These are phyloP conservation scores for Tylopilus sp. DNA, from an alignment of 1,284 basidiomycete genomes.

Conservation along the genomic window DNA sequence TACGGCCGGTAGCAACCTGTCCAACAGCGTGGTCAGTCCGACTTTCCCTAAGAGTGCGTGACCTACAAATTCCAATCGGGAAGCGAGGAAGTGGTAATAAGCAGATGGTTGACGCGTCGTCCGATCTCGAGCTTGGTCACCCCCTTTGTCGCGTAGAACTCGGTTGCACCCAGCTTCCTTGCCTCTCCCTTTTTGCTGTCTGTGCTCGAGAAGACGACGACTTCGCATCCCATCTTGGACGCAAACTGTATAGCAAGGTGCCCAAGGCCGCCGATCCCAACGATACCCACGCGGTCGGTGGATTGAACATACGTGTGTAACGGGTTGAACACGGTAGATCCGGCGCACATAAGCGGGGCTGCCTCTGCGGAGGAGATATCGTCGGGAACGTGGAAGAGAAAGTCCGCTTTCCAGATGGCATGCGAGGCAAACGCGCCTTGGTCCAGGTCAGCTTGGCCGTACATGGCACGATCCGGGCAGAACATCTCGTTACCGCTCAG, in stretches of 20 bases:
- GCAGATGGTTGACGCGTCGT: slow-evolving; percentile 25
- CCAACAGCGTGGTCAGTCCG: neutral
- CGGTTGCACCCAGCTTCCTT: slow-evolving; percentile 48
- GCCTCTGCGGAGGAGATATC: slow-evolving; percentile 31
- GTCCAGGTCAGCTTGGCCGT: slow-evolving; percentile 27
- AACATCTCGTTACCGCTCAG: slow-evolving; percentile 31
- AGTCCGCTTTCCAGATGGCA: slow-evolving; percentile 33
- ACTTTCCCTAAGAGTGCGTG: neutral
- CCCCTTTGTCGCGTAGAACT: slow-evolving; percentile 34
- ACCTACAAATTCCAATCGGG: slow-evolving; percentile 33
- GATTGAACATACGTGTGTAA: slow-evolving; percentile 24
- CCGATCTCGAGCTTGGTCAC: slow-evolving; percentile 23
- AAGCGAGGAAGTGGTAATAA: slow-evolving; percentile 28
- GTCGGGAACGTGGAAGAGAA: slow-evolving; percentile 35
- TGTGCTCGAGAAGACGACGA: slow-evolving; percentile 57
- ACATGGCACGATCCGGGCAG: slow-evolving; percentile 28
- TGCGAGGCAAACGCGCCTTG: slow-evolving; percentile 36
- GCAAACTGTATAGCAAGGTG: slow-evolving; percentile 40
- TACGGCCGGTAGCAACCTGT: slow-evolving; percentile 27
- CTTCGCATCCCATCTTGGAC: slow-evolving; percentile 47
- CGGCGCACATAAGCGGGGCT: slow-evolving; percentile 40
- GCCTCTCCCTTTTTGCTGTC: slow-evolving; percentile 54
- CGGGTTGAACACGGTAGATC: slow-evolving; percentile 35
- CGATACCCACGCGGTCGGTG: slow-evolving; percentile 36
- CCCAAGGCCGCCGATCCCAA: slow-evolving; percentile 38